Evolutionary conservation across 2,329 filamentous ascomycete genomes (phyloP), one percentile per base, ranked within the genome.

Genomic region (Huntiella omanensis): DNA sequence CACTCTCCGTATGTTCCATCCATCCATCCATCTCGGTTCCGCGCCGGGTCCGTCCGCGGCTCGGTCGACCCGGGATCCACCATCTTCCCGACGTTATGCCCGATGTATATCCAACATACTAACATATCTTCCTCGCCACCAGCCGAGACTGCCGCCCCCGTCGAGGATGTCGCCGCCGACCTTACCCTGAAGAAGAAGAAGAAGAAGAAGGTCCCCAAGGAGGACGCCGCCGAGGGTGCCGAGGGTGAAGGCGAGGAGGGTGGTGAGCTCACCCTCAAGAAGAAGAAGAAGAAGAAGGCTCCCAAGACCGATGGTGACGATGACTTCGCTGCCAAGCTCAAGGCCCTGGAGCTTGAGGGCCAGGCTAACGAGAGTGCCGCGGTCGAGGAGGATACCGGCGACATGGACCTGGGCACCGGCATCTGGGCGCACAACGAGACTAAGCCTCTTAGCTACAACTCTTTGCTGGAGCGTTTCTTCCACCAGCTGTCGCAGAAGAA

Each of bases 401-500:
- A 94, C 57, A 80, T 86, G 69, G 77, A 87, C 55, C 73, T 78
- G 60, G 87, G 87, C 54, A 94, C 85, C 38, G 87, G 87, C 52
- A 83, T 94, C 65, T 95, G 85, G 84, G 67, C 72, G 54, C 86
- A 94, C 68, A 77, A 87, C 58, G 75, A 80, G 61, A 77, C 74
- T 49, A 76, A 77, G 59, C 63, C 77, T 53, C 85, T 96, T 64
- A 77, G 73, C 59, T 98, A 95, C 73, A 74, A 77, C 58, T 73
- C 86, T 52, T 77, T 98, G 43, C 78, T 96, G 54, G 74, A 72
- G 58, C 84, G 91, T 55, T 98, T 98, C 74, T 98, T 95, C 75
- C 80, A 76, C 60, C 81, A 93, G 54, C 77, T 98, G 53, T 79
- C 91, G 64, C 83, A 88, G 65, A 87, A 92, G 71, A 93, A 98